phyloP scores from a whole-genome alignment of 2,329 filamentous ascomycete species.

The Aspergillus awamori region DNA sequence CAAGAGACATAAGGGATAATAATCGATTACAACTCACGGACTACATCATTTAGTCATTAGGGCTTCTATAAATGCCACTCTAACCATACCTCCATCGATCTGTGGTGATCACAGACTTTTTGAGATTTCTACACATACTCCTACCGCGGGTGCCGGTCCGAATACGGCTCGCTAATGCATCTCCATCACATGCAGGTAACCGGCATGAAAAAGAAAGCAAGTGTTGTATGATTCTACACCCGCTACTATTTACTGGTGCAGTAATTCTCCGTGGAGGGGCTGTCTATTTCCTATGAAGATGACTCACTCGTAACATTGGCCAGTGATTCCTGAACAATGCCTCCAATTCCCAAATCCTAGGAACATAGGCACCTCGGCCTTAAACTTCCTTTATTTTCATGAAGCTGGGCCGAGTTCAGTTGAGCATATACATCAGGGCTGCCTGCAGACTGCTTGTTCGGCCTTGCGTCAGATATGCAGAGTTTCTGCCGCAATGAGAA shows the following conservation, averaged over 20 bases:
- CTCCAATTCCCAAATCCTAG: not conserved
- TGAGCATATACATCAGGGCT: no score
- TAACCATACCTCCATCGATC: not conserved
- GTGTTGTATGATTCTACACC: no score
- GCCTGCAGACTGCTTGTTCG: not conserved
- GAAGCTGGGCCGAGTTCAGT: no score
- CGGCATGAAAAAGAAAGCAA: not conserved
- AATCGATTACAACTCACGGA: not conserved
- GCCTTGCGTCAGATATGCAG: not conserved
- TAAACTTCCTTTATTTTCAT: no score
- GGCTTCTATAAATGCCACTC: not conserved
- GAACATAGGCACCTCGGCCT: not conserved
- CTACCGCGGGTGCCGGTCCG: not conserved
- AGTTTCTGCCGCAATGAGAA: not conserved
- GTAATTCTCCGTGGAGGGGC: not conserved
- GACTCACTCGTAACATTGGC: not conserved
- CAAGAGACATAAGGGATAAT: not conserved
- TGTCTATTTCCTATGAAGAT: not conserved
- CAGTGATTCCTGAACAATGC: not conserved
- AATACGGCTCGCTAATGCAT: not conserved
- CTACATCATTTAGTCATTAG: not conserved
- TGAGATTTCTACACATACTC: not conserved
- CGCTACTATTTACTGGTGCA: not conserved
- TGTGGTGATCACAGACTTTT: not conserved
- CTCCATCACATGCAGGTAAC: not conserved